Evolutionary conservation across 371 early-diverging fungal species (phyloP), one percentile per base, ranked within the genome.

Genomic region (Circinella umbellata): DNA sequence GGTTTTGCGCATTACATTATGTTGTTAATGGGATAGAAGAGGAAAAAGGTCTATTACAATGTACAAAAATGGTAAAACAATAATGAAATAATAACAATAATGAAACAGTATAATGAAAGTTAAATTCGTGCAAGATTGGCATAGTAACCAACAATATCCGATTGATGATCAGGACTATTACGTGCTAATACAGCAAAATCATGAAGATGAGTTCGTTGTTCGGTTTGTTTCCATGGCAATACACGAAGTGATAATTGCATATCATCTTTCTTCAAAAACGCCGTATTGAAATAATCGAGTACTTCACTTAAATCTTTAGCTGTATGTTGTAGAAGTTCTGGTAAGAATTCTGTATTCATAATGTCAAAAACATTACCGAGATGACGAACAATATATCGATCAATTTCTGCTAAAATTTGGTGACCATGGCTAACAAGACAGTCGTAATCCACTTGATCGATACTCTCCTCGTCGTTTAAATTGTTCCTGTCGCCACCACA

Each of bases 241-340:
- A 82, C 77, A 14, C 74, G 60, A 4, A 82, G 66, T 4, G 71
- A 67, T 13, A 82, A 73, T 27, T 72, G 73, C 20, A 70, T 64
- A 14, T 71, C 69, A 14, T 75, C 75, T 37, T 63, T 51, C 34
- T 71, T 68, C 35, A 80, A 67, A 46, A 81, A 77, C 3, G 66
- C 80, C 17, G 73, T 67, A 57, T 82, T 82, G 37, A 82, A 82
- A 51, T 82, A 82, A 7, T 69, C 69, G 37, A 82, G 60, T 4
- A 82, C 78, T 11, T 73, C 74, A 34, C 72, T 67, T 14, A 82
- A 63, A 59, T 82, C 80, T 63, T 68, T 60, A 27, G 76, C 72
- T 4, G 82, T 82, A 35, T 77, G 78, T 49, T 76, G 69, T 4
- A 82, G 64, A n/a, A 82, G 59, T 34, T 76, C 71, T 18, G 80